Evolutionary conservation across 2,329 filamentous ascomycete species (phyloP), one percentile per base, ranked within the genome.

Genomic region (Onygenales sp.): DNA sequence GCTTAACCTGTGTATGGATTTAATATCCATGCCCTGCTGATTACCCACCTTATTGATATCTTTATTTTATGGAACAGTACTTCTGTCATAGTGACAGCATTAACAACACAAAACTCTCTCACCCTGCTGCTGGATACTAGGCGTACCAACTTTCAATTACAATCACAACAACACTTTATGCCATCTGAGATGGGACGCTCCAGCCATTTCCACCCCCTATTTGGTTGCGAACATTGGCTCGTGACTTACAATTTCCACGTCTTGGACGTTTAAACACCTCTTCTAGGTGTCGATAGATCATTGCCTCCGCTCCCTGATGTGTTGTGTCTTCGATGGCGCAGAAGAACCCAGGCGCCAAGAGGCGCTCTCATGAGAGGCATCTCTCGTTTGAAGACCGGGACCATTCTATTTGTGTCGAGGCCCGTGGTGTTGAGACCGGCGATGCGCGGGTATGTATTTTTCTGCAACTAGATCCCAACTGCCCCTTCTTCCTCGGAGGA

Each of bases 361-460:
- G 2, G 47, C 37, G 27, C n/a, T 11, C 10, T 39, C 7, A 36
- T 33, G 11, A 47, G 48, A 51, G 33, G 34, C 37, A 8, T 47
- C 47, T 39, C 27, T 11, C 31, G 21, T 11, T 11, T 21, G 27
- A 44, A 39, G 36, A 40, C 6, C 14, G 47, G 6, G 52, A 55
- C n/a, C 46, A 59, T 31, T 51, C 33, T 13, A 51, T 59, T 40
- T 32, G 31, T 6, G 48, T 59, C 33, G 49, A 57, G 37, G 53
- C 54, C 46, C 51, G 53, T 51, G 52, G 49, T 13, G 50, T 49
- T 21, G 57, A 59, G 45, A 27, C 6, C 5, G 54, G 54, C 32
- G 34, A 48, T 10, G 31, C 32, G 11, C 54, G 69, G 58, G 70
- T 73, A 60, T 54, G 70, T 53, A 14, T 14, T n/a, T 36, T n/a